phyloP scores from a whole-genome alignment of 2,329 filamentous ascomycete species.

The Colletotrichum phormii region DNA sequence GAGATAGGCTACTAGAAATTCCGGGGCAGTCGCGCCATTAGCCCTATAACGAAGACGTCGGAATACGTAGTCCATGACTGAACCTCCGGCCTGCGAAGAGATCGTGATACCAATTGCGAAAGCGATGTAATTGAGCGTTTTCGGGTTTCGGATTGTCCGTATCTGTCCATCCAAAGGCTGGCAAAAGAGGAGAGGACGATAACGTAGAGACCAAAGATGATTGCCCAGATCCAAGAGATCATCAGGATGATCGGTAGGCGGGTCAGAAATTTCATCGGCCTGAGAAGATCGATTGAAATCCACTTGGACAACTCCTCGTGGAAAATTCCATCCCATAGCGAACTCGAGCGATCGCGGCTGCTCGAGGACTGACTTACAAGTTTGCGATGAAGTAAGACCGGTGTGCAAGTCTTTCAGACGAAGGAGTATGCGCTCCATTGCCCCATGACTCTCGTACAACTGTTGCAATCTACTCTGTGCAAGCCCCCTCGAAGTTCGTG shows the following conservation, averaged over 20 bases:
- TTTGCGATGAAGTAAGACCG: background rate
- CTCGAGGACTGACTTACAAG: background rate
- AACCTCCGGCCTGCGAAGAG: constrained; percentile 49
- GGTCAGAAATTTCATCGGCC: background rate
- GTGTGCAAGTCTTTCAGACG: background rate
- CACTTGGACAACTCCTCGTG: background rate
- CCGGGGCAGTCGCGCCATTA: constrained; percentile 46
- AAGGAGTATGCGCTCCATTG: background rate
- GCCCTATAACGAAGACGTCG: constrained; percentile 23
- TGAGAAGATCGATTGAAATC: background rate
- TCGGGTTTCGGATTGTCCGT: constrained; percentile 56
- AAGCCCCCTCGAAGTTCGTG: too few relatives aligned
- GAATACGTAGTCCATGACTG: constrained; percentile 53
- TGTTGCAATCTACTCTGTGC: too few relatives aligned
- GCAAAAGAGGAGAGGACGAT: constrained; percentile 66
- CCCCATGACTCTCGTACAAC: too few relatives aligned
- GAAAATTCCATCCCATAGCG: background rate
- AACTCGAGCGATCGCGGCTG: background rate
- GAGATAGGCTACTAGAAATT: constrained; percentile 66
- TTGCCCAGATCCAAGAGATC: constrained; percentile 56
- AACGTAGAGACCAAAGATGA: constrained; percentile 63
- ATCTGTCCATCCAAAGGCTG: constrained; percentile 57
- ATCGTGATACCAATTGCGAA: constrained; percentile 57
- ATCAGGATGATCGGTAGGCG: constrained; percentile 59
- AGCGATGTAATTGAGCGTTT: constrained; percentile 63